Percentiles rank a stretch among this genome's conserved stretches.
Conservation (phyloP, 2,329 filamentous ascomycete species). For the Clarireedia monteithiana region DNA sequence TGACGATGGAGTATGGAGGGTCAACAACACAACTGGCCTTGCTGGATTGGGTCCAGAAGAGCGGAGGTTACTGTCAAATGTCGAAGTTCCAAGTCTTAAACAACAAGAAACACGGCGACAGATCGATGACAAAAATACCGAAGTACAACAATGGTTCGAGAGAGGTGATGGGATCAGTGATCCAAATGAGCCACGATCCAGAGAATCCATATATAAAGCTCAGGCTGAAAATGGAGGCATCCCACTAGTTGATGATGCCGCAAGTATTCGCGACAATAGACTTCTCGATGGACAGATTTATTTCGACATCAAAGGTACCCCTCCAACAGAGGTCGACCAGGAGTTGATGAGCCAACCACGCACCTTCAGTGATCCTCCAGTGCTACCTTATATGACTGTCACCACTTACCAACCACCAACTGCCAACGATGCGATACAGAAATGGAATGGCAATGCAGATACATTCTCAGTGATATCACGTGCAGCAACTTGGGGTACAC, state of each 20-base stretch:
- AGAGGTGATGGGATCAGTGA: constrained; percentile 18
- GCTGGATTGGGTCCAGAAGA: constrained; percentile 25
- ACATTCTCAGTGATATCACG: constrained; percentile 50
- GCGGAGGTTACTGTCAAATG: constrained; percentile 17
- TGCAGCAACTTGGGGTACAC: constrained; percentile 64
- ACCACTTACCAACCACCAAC: constrained; percentile 37
- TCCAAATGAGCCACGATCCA: constrained; percentile 16
- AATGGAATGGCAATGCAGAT: constrained; percentile 36
- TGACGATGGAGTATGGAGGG: constrained; percentile 23
- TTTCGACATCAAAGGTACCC: constrained; percentile 19
- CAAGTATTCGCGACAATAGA: constrained; percentile 27
- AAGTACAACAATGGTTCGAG: constrained; percentile 30
- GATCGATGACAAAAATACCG: constrained; percentile 26
- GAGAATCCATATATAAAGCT: constrained; percentile 16
- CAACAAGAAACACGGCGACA: constrained; percentile 26
- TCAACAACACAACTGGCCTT: constrained; percentile 19
- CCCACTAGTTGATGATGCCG: constrained; percentile 23
- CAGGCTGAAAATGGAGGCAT: constrained; percentile 19
- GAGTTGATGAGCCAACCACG: constrained; percentile 24
- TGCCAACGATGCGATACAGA: constrained; percentile 41
- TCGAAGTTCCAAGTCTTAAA: constrained; percentile 25
- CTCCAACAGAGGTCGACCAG: constrained; percentile 20
- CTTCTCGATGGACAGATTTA: constrained; percentile 27
- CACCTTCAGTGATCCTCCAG: constrained; percentile 32
- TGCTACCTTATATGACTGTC: constrained; percentile 27